These are phyloP conservation scores for Abelmoschus esculentus DNA, from an alignment of 345 rosid genomes.

Conservation along the genomic window DNA sequence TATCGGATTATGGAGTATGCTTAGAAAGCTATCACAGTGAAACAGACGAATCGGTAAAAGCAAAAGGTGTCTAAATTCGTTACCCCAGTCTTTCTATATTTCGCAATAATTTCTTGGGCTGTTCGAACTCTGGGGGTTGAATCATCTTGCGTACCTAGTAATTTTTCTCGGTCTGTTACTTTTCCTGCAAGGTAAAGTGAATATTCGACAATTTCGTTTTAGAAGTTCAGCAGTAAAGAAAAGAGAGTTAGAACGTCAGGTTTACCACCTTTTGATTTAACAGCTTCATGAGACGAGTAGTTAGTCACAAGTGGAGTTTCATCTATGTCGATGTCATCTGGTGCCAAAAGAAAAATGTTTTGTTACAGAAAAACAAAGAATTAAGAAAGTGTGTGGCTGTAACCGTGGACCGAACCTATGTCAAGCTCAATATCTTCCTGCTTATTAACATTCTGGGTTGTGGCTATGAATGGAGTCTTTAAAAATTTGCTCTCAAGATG, in stretches of 20 bases:
- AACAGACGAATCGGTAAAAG: not conserved
- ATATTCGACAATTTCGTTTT: not conserved
- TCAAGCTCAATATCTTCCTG: slow-evolving; percentile 27
- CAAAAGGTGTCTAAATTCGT: not conserved
- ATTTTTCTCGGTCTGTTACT: slow-evolving; percentile 36
- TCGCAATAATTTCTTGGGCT: slow-evolving; percentile 41
- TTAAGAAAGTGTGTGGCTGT: not conserved
- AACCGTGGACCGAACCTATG: slow-evolving; percentile 30
- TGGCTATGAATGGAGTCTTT: slow-evolving; percentile 23
- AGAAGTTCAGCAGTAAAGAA: not conserved
- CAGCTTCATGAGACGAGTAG: slow-evolving; percentile 27
- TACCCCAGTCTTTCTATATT: slow-evolving; percentile 45
- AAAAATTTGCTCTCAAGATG: slow-evolving; percentile 34
- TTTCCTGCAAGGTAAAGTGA: slow-evolving; percentile 22
- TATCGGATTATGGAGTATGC: slow-evolving; percentile 6
- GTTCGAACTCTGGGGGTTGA: slow-evolving; percentile 39
- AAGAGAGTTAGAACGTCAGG: slow-evolving; percentile 8
- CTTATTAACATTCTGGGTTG: slow-evolving; percentile 15
- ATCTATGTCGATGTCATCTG: slow-evolving; percentile 53
- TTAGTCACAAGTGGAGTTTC: slow-evolving; percentile 22
- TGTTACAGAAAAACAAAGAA: slow-evolving; percentile 3
- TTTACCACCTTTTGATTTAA: slow-evolving; percentile 18
- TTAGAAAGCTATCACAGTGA: not conserved
- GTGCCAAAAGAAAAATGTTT: slow-evolving; percentile 14
- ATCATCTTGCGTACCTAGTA: slow-evolving; percentile 32